Base-by-base conservation (phyloP, 1,139 yeast species). In the Yamadazyma oceani region DNA sequence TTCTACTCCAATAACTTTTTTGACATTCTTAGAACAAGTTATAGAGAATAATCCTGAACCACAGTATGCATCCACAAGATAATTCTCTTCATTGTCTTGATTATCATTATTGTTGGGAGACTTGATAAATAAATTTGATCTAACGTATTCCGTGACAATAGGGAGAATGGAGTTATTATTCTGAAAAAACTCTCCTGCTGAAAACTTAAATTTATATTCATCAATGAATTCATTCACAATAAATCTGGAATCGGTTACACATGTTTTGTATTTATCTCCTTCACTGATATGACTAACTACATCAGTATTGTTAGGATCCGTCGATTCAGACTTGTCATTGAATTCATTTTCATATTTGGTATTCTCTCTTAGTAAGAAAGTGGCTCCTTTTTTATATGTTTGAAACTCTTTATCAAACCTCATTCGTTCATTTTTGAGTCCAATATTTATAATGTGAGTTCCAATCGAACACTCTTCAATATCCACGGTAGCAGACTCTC, bases 141-240 rank as follows among this genome's bases (percentile, higher is more conserved):
- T 78, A 14, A 92, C 98, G 55, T 88, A 89, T 32, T 69, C 67
- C 1, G 95, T 85, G 8, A 92, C 95, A 2, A 71, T 62, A 1
- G 96, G 96, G 45, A 92, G 69, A 26, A 92, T 92, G 15, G 95
- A 83, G 58, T 89, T 92, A 64, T 92, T 92, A 64, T 92, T 92
- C 62, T 92, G 98, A 71, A 92, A 92, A 55, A 92, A 92, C 54
- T 90, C 95, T 38, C 95, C 95, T 0, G 97, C 97, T 16, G 90
- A 82, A 58, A 87, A 92, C 54, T 86, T 82, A 62, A 92, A 92
- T 36, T 80, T 76, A 61, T 69, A 82, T 4, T 85, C 92, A 43
- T 76, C 73, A 38, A 90, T 81, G 49, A 75, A 75, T 57, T 92
- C 98, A 5, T 80, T 79, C 36, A 90, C 94, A 37, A 87, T 80